Conservation (phyloP, 352 stramenopile species). For the Phytopythium oedochilum region DNA sequence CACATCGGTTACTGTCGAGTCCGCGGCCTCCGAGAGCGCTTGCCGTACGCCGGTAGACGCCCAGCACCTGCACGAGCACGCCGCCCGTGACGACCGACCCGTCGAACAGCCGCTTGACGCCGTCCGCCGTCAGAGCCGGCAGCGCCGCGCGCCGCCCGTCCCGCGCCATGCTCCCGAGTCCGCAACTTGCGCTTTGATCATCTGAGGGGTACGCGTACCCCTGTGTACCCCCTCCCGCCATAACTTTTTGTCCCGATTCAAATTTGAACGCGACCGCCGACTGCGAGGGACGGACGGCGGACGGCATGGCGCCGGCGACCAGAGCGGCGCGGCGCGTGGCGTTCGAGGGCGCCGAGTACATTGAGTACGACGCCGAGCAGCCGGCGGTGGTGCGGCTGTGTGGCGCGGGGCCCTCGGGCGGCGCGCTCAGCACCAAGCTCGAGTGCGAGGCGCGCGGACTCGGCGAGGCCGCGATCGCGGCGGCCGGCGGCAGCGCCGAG, state of each 20-base stretch:
- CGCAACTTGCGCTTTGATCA: too few species aligned
- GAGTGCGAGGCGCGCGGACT: constrained; percentile 44
- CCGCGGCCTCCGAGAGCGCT: background rate
- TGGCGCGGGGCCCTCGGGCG: constrained; percentile 3
- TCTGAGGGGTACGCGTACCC: background rate
- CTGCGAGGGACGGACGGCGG: too few species aligned
- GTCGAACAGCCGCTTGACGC: constrained; percentile 24
- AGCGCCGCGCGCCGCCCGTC: background rate
- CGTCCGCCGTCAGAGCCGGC: constrained; percentile 27
- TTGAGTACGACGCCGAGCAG: constrained; percentile 49
- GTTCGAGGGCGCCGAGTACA: constrained; percentile 51
- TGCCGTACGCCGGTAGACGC: constrained; percentile 49
- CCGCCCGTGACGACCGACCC: background rate
- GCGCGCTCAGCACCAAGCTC: constrained; percentile 14
- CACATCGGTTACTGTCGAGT: background rate
- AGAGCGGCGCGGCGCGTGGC: constrained; percentile 32
- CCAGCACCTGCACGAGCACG: constrained; percentile 46
- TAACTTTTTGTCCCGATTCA: background rate
- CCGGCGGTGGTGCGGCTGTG: constrained; percentile 36
- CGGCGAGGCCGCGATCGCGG: background rate
- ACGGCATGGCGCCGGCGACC: background rate
- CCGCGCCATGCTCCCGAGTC: background rate
- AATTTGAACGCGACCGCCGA: too few species aligned
- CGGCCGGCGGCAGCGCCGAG: constrained; percentile 1
- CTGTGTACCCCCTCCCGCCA: background rate